Evolutionary conservation across 495 filamentous ascomycete species (phyloP).

Genomic region (Aspergillus carlsbadensis): DNA sequence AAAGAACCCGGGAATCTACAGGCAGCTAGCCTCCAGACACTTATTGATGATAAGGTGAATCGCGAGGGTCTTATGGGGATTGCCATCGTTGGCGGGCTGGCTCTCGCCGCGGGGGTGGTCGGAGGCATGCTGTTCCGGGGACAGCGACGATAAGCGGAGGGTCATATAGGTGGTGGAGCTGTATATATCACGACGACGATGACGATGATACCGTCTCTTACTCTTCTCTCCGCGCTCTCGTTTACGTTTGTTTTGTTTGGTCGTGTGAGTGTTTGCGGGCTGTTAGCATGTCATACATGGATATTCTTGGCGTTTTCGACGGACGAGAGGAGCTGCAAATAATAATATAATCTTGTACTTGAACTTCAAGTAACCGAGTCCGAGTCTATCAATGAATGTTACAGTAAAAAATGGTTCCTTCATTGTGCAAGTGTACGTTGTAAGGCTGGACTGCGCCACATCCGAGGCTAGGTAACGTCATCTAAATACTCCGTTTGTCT

Average conservation of each 20-base stretch:
- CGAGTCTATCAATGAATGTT: too few relatives aligned
- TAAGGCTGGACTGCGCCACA: constrained; percentile 9
- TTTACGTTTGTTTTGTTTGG: background rate
- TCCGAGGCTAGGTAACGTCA: constrained; percentile 11
- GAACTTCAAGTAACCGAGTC: background rate
- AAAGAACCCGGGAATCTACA: constrained; percentile 89
- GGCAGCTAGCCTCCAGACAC: constrained; percentile 72
- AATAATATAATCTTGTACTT: background rate
- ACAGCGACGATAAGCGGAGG: constrained; percentile 43
- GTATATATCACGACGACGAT: constrained; percentile 22
- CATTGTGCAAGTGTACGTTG: background rate
- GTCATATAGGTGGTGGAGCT: constrained; percentile 30
- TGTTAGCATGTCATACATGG: constrained; percentile 8
- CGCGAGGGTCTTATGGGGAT: constrained; percentile 93
- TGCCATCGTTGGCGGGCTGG: constrained; percentile 93
- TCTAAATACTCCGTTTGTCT: constrained; percentile 3
- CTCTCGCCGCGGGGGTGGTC: constrained; percentile 89
- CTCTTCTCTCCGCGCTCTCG: background rate
- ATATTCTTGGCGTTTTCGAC: constrained; percentile 8
- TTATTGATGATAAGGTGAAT: constrained; percentile 95
- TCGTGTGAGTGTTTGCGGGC: background rate
- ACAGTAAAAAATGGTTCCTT: too few relatives aligned
- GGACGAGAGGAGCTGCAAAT: constrained; percentile 2
- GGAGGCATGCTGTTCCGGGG: constrained; percentile 81
- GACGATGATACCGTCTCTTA: constrained; percentile 12